Evolutionary conservation across 1,139 yeast species (phyloP).

Genomic region (Taphrina communis): DNA sequence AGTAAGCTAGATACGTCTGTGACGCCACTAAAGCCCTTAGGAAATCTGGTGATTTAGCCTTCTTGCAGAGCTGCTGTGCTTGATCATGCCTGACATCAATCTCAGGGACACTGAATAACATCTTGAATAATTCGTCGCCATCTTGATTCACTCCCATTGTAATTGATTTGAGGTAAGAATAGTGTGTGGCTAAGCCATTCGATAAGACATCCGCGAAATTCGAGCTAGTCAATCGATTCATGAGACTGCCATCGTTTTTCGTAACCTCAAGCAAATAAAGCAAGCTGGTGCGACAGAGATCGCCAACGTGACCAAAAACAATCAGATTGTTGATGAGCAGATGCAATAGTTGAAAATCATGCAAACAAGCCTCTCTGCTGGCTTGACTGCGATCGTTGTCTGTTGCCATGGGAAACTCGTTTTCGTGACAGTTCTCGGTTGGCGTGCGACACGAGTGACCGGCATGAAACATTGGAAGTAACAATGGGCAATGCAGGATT

Average conservation of each 20-base stretch:
- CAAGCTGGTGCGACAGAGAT: constrained; percentile 50
- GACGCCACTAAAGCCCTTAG: neutral
- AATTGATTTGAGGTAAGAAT: constrained; percentile 25
- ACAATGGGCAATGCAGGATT: constrained; percentile 13
- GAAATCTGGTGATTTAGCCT: neutral
- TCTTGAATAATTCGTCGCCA: no score
- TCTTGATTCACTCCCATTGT: neutral
- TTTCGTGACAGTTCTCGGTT: neutral
- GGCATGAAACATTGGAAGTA: constrained; percentile 24
- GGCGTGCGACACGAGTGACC: neutral
- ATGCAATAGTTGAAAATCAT: constrained; percentile 49
- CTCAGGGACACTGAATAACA: neutral
- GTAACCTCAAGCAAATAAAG: constrained; percentile 49
- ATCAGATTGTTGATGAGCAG: constrained; percentile 49
- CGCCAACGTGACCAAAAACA: constrained; percentile 50
- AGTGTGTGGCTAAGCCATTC: constrained; percentile 36
- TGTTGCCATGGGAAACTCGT: neutral
- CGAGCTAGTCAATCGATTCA: constrained; percentile 48
- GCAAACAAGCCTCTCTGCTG: neutral
- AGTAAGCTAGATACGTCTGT: constrained; percentile 49
- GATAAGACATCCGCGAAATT: constrained; percentile 17
- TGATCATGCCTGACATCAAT: neutral
- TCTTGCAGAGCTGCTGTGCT: neutral
- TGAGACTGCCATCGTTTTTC: constrained; percentile 46
- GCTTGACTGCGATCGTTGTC: neutral